phyloP scores from a whole-genome alignment of 1,284 basidiomycete genomes.

The Cutaneotrichosporon sp. region DNA sequence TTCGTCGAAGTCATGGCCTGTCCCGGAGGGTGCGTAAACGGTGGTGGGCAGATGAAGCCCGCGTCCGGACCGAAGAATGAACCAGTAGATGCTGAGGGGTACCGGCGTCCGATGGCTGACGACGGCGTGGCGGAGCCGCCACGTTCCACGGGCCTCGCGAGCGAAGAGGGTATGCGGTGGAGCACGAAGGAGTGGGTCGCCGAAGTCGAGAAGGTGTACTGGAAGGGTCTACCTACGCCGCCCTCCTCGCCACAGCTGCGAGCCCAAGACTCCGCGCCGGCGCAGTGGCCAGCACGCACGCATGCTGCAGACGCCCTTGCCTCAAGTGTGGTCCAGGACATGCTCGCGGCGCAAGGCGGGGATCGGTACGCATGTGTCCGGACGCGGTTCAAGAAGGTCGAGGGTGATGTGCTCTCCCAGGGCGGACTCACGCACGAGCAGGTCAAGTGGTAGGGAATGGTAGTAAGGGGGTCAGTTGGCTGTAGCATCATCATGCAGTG shows the following conservation, averaged over 20 bases:
- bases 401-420: constrained; percentile 70
- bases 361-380: constrained; percentile 58
- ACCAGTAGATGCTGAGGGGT: constrained; percentile 60
- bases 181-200: constrained; percentile 65
- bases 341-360: constrained; percentile 47
- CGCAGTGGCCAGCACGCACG: constrained; percentile 4
- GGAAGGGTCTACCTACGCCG: constrained; percentile 57
- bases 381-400: constrained; percentile 79
- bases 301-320: constrained; percentile 52
- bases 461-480: background rate
- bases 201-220: constrained; percentile 71
- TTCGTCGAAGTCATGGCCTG: constrained; percentile 99
- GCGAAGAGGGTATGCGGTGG: constrained; percentile 51
- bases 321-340: constrained; percentile 49
- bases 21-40: constrained; percentile 94
- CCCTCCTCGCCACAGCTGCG: constrained; percentile 50
- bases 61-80: constrained; percentile 1
- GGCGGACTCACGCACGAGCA: constrained; percentile 54
- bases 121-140: constrained; percentile 35
- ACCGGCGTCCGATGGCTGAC: constrained; percentile 56
- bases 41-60: constrained; percentile 86
- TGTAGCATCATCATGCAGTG: constrained; percentile 1
- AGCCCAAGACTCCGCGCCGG: background rate
- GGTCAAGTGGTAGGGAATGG: constrained; percentile 67
- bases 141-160: constrained; percentile 23